phyloP scores from a whole-genome alignment of 1,284 basidiomycete species.

The Dichomitus squalens region DNA sequence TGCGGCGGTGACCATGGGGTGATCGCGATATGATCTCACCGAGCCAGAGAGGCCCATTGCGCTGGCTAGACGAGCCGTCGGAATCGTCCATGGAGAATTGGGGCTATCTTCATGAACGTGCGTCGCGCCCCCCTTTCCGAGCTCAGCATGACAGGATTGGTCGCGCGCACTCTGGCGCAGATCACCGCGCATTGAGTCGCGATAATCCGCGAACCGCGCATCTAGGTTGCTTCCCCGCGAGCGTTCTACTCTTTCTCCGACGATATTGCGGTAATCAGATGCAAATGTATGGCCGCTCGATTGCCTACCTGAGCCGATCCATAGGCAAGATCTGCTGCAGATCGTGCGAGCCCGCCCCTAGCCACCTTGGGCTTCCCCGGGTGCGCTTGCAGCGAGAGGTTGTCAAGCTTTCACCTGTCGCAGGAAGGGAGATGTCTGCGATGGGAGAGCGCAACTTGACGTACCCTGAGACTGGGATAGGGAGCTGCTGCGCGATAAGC shows the following conservation, averaged over 20 bases:
- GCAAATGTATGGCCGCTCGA: background rate
- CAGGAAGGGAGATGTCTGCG: background rate
- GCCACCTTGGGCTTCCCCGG: background rate
- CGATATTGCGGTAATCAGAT: conserved; percentile 1
- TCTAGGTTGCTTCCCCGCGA: background rate
- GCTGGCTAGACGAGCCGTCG: no score
- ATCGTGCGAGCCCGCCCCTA: background rate
- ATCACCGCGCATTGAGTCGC: no score
- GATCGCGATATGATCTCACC: no score
- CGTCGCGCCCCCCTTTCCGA: no score
- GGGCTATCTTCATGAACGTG: no score
- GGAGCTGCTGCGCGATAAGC: background rate
- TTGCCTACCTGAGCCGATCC: background rate
- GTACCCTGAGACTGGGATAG: background rate
- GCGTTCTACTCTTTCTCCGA: conserved; percentile 6
- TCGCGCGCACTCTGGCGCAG: no score
- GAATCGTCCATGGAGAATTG: no score
- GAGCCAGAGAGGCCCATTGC: no score
- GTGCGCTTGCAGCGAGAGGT: background rate
- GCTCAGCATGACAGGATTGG: no score
- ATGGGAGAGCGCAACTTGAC: background rate
- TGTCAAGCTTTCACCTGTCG: background rate
- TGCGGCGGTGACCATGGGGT: no score
- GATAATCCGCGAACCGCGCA: no score
- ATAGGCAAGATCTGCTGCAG: background rate